Evolutionary conservation across 116 monocot genomes (phyloP).

Genomic region (Papilionanthe hybrid): DNA sequence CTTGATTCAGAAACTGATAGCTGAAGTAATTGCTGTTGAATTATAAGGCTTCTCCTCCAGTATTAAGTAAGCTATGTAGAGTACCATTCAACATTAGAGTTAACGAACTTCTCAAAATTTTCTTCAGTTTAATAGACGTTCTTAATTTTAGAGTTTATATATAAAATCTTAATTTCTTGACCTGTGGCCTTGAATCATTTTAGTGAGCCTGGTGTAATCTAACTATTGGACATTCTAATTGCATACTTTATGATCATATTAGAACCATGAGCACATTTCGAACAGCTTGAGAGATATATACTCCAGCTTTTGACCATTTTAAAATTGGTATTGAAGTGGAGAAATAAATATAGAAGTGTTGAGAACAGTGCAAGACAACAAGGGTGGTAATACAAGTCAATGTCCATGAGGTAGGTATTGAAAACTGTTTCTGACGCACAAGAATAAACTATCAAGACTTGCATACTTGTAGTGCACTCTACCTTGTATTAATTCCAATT

Average conservation of each 20-base stretch:
- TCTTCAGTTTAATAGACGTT: not conserved
- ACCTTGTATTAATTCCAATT: too few relatives aligned
- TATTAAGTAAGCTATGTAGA: not conserved
- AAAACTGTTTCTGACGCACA: too few relatives aligned
- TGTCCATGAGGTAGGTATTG: too few relatives aligned
- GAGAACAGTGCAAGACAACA: too few relatives aligned
- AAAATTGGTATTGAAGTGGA: too few relatives aligned
- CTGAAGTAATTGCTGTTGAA: slow-evolving; percentile 2
- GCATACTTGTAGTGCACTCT: too few relatives aligned
- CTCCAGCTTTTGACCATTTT: too few relatives aligned
- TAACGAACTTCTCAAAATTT: not conserved
- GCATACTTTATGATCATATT: not conserved
- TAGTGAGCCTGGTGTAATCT: not conserved
- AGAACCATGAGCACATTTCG: too few relatives aligned
- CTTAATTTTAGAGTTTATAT: not conserved
- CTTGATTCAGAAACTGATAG: slow-evolving; percentile 30
- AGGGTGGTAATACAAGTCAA: too few relatives aligned
- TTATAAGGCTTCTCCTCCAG: not conserved
- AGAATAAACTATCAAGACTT: too few relatives aligned
- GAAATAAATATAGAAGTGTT: too few relatives aligned
- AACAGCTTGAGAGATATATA: too few relatives aligned
- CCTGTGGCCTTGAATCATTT: not conserved
- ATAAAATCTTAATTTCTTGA: not conserved
- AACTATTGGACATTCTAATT: not conserved
- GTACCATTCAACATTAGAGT: not conserved